Evolutionary conservation across 2,329 filamentous ascomycete species (phyloP).

Genomic region (Delphinella strobiligena): DNA sequence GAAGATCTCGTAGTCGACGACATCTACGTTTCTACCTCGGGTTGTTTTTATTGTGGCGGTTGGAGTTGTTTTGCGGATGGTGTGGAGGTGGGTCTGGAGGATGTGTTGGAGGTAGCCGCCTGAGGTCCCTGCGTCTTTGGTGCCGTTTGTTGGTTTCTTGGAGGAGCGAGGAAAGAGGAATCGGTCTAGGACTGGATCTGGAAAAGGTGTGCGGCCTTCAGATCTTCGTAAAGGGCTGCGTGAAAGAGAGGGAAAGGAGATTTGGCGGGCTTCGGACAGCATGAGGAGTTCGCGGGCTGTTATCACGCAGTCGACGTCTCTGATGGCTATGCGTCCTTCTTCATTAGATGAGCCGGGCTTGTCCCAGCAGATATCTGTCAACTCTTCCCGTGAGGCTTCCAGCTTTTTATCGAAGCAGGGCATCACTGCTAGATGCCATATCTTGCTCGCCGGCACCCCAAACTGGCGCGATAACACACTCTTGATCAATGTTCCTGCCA

Average conservation of each 20-base stretch:
- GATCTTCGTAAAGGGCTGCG: slow-evolving; percentile 39
- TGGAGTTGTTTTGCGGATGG: slow-evolving; percentile 53
- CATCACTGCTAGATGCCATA: slow-evolving; percentile 96
- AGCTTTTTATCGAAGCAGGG: slow-evolving; percentile 99
- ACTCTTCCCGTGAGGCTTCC: slow-evolving; percentile 83
- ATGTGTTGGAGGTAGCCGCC: slow-evolving; percentile 84
- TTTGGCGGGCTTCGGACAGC: slow-evolving; percentile 66
- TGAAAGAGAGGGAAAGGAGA: slow-evolving; percentile 66
- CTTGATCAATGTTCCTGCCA: slow-evolving; percentile 84
- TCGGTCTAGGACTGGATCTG: slow-evolving; percentile 54
- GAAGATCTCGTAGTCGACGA: slow-evolving; percentile 68
- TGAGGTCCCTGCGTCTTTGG: slow-evolving; percentile 56
- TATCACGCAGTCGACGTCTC: slow-evolving; percentile 96
- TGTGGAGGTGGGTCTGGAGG: slow-evolving; percentile 64
- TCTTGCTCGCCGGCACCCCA: slow-evolving; percentile 60
- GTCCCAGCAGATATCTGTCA: slow-evolving; percentile 70
- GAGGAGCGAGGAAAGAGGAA: slow-evolving; percentile 56
- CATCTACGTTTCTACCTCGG: slow-evolving; percentile 79
- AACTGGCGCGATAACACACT: slow-evolving; percentile 64
- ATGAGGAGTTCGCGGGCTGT: slow-evolving; percentile 90
- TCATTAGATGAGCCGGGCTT: slow-evolving; percentile 20
- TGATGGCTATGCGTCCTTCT: slow-evolving; percentile 38
- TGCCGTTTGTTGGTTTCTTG: slow-evolving; percentile 21
- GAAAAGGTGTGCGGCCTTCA: slow-evolving; percentile 49
- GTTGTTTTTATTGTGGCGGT: slow-evolving; percentile 59